phyloP scores from a whole-genome alignment of 2,329 filamentous ascomycete species.

The Fusarium longipes region DNA sequence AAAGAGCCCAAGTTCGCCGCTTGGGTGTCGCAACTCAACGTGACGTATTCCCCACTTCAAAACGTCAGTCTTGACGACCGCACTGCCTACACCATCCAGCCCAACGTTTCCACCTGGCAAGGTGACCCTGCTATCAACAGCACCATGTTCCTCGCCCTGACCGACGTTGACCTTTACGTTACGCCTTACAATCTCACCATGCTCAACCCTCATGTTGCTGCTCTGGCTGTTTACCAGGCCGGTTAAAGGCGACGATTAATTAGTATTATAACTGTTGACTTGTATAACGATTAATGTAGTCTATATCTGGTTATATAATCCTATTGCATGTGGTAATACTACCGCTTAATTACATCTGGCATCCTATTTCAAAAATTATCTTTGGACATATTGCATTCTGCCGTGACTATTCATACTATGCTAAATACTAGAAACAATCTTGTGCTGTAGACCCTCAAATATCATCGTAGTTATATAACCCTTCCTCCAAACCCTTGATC shows the following conservation, averaged over 20 bases:
- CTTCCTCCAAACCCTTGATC: conserved; percentile 60
- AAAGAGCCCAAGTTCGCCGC: conserved; percentile 72
- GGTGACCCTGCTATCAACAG: conserved; percentile 78
- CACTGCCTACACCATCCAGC: conserved; percentile 77
- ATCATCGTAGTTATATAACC: conserved; percentile 51
- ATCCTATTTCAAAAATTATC: not conserved
- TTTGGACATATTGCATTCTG: not conserved
- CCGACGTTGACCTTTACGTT: conserved; percentile 73
- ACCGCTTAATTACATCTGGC: not conserved
- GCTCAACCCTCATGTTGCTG: conserved; percentile 81
- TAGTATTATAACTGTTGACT: too few species aligned
- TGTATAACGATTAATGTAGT: not conserved
- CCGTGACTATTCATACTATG: not conserved
- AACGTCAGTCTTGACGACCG: conserved; percentile 60
- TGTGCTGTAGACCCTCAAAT: conserved; percentile 1
- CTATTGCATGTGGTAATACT: not conserved
- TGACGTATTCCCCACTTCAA: conserved; percentile 74
- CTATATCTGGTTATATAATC: not conserved
- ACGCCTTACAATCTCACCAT: conserved; percentile 81
- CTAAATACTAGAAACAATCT: not conserved
- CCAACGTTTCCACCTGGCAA: conserved; percentile 73
- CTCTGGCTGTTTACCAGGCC: conserved; percentile 80
- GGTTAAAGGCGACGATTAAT: conserved; percentile 61
- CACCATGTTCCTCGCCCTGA: conserved; percentile 83
- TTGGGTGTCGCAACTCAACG: conserved; percentile 82